A percentile compares a stretch with the other conserved stretches of the same genome.
Evolutionary conservation across 2,329 filamentous ascomycete species (phyloP).

Genomic region (Verticillium isaacii): DNA sequence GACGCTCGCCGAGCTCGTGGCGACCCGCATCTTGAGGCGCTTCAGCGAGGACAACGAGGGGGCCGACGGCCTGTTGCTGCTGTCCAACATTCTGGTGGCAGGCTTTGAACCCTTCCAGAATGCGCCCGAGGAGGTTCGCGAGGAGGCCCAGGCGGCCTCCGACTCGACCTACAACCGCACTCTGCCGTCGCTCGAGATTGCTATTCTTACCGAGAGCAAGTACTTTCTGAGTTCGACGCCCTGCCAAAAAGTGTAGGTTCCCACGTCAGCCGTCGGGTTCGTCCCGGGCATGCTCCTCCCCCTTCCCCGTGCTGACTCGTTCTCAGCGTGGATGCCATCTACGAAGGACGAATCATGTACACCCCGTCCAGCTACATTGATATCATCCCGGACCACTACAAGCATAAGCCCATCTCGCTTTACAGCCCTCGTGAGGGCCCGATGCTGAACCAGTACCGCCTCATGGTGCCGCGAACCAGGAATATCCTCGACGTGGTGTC

Average conservation of each 20-base stretch:
- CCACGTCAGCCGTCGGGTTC: background rate
- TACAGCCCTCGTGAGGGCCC: slow-evolving; percentile 75
- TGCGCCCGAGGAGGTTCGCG: slow-evolving; percentile 62
- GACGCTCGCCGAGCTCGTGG: slow-evolving; percentile 74
- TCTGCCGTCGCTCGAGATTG: slow-evolving; percentile 74
- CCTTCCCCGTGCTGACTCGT: background rate
- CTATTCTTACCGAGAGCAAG: slow-evolving; percentile 79
- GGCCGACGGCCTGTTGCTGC: slow-evolving; percentile 62
- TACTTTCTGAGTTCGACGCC: slow-evolving; percentile 71
- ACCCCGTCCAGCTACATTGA: slow-evolving; percentile 79
- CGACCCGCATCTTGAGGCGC: slow-evolving; percentile 70
- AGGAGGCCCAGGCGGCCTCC: slow-evolving; percentile 47
- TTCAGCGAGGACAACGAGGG: slow-evolving; percentile 76
- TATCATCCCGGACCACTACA: slow-evolving; percentile 82
- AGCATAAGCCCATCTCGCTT: slow-evolving; percentile 73
- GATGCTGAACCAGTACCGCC: slow-evolving; percentile 76
- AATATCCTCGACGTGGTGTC: slow-evolving; percentile 72
- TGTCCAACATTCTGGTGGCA: slow-evolving; percentile 76
- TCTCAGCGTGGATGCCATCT: slow-evolving; percentile 66
- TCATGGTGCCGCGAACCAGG: slow-evolving; percentile 75
- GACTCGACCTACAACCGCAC: slow-evolving; percentile 51
- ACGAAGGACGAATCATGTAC: slow-evolving; percentile 74
- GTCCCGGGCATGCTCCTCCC: background rate
- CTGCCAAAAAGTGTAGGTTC: slow-evolving; percentile 64
- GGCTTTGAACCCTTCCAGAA: slow-evolving; percentile 85